Base-by-base conservation (phyloP, 441 rosid genomes). In the Viola pubescens region DNA sequence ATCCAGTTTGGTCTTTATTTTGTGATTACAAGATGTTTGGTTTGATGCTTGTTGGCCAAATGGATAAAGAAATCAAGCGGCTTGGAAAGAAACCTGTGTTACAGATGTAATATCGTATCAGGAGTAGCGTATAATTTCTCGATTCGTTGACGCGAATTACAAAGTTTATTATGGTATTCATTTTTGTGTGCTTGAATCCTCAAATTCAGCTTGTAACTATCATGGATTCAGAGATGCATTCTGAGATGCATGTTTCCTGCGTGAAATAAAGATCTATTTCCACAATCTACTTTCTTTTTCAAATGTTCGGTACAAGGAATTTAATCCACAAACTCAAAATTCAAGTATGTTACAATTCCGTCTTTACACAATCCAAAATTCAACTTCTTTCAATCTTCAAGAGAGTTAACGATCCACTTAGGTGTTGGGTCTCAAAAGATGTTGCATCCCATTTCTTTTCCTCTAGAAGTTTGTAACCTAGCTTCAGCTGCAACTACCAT, bases 11-110 rank as follows among this genome's bases (percentile, higher is more conserved):
- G 98, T 89, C 98, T 13, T 68, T 89, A 52, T 61, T 81, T 0
- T 92, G 98, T 75, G 97, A 89, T 78, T 81, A 59, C 67, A 87
- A 83, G 85, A 92, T 92, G 98, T 92, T 92, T 74, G 88, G 88
- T 1, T 68, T 92, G 75, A 92, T 89, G 97, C 82, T 89, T 26
- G 86, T 92, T 4, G 97, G 98, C 59, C 77, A 80, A 52, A 86
- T 92, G 98, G 98, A 92, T 63, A 87, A 75, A 66, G 98, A 92
- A 81, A 84, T 92, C 67, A 92, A 92, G 79, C 78, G 98, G 70
- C 96, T 89, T 54, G 98, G 96, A 37, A 89, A 92, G 82, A 79
- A 96, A 52, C 98, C 98, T 38, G 79, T 82, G 60, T 66, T 85
- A 56, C 85, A 83, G 62, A 6, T 60, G 56, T 34, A 53, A 41